Evolutionary conservation across 495 filamentous ascomycete genomes (phyloP), one percentile per base, ranked within the genome.

Genomic region (Cairneyella variabilis): DNA sequence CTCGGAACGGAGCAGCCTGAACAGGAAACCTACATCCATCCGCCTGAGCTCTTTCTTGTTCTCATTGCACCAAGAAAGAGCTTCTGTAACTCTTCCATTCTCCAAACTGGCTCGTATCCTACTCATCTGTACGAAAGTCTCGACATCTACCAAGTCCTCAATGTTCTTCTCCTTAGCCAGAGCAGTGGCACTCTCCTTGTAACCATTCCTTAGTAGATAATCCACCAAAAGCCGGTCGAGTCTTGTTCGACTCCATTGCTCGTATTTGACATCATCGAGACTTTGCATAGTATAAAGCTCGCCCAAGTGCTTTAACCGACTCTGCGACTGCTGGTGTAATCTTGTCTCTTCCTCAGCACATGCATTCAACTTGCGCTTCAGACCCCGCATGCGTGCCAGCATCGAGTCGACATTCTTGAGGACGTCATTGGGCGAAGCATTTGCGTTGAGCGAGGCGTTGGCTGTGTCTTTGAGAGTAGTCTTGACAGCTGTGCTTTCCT

Each of bases 221-320:
- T 98, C 93, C 34, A 95, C 88, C 41, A 98, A 66, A 36, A 97
- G 72, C 21, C 95, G 76, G 71, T 96, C 85, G 49, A 97, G 73
- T 27, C 93, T 78, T 10, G 80, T 75, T 32, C 86, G 77, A 36
- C 86, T 88, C 95, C 95, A 98, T 48, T 80, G 73, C 60, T 97
- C 95, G 69, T 97, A 98, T 59, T 90, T 90, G 51, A 95, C 90
- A 70, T 97, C 95, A 38, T 86, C 86, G 60, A 97, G 70, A 54
- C 82, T 91, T 37, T 86, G 82, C 55, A 97, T 88, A 53, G 77
- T 67, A 59, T 91, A 86, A 12, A 98, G 74, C 50, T 88, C 82
- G 49, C 86, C 74, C 41, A 97, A 69, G 71, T 98, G 91, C 32
- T 78, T 71, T 42, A 96, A 82, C 10, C 93, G 82, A 54, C 88